Evolutionary conservation across 352 stramenopile species (phyloP).

Genomic region (Globisporangium nagaii): DNA sequence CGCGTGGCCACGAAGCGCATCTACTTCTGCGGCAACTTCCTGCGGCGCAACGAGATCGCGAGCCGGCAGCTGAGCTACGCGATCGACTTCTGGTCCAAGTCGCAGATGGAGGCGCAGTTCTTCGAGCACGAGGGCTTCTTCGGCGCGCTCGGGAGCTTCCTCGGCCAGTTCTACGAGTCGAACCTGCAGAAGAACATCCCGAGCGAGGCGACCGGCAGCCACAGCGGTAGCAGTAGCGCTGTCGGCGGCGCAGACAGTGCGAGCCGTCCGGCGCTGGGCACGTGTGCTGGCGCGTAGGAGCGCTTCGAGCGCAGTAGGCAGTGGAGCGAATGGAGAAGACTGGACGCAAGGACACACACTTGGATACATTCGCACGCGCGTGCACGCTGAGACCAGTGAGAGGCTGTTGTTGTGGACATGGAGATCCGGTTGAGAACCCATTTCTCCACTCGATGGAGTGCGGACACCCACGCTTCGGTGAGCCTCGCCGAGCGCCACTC

Average conservation of each 20-base stretch:
- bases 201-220: neutral
- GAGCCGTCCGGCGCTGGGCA: neutral
- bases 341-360: too few relatives aligned
- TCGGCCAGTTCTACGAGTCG: constrained; percentile 32
- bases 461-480: too few relatives aligned
- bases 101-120: constrained; percentile 87
- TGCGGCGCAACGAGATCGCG: constrained; percentile 94
- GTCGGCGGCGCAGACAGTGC: neutral
- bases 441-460: too few relatives aligned
- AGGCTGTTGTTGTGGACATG: too few relatives aligned
- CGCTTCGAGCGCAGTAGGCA: too few relatives aligned
- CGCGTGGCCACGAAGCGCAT: constrained; percentile 90
- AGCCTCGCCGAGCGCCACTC: too few relatives aligned
- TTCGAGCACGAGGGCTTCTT: constrained; percentile 97
- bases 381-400: too few relatives aligned
- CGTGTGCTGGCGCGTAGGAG: neutral
- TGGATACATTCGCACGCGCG: too few relatives aligned
- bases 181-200: constrained; percentile 16
- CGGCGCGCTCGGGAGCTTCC: constrained; percentile 94
- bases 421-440: too few relatives aligned
- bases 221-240: neutral
- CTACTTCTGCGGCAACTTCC: constrained; percentile 95
- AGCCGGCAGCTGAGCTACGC: constrained; percentile 85
- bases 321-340: too few relatives aligned
- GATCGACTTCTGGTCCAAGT: constrained; percentile 97